Evolutionary conservation across 768 basidiomycete species (phyloP), one percentile per base, ranked within the genome.

Genomic region (Lentinula sp.): DNA sequence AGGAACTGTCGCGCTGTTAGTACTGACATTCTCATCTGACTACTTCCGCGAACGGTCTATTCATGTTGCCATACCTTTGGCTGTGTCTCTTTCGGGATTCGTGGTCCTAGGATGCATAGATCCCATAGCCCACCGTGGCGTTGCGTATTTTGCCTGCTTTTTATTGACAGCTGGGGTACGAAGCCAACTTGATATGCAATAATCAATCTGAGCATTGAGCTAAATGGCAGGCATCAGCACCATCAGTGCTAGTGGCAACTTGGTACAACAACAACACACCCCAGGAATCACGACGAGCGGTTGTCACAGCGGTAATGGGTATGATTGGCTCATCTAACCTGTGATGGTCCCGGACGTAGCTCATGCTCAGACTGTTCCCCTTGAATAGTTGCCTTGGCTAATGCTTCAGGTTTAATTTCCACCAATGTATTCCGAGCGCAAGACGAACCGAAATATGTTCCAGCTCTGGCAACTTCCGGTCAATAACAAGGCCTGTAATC

Each of bases 131-230:
- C 69, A 79, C 61, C 73, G 73, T 45, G 68, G 72, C 45, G 72
- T 78, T 15, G 80, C 80, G 21, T 84, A 83, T 68, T 83, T 84
- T 65, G 82, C 83, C 11, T 80, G 78, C 61, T 84, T 84, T 71
- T 64, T 84, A 55, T 68, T 84, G 49, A 80, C 78, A 13, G 77
- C 77, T 67, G 82, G 80, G 59, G 78, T 77, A 67, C 58, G 77
- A 18, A 7, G 11, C 31, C 21, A n/a, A 8, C 48, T 16, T 56
- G n/a, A 34, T 3, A 16, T 9, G 34, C 49, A 49, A 66, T 6
- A 61, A 28, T 46, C 35, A 39, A 55, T 51, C 34, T 42, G 23
- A 34, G 18, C 21, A 48, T 11, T 23, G 46, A n/a, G 31, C 39
- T 9, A 13, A 40, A 8, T 21, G 46, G 32, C 55, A 80, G 79